These are phyloP conservation scores for Microcos paniculata DNA, from an alignment of 345 rosid species.

Conservation along the genomic window DNA sequence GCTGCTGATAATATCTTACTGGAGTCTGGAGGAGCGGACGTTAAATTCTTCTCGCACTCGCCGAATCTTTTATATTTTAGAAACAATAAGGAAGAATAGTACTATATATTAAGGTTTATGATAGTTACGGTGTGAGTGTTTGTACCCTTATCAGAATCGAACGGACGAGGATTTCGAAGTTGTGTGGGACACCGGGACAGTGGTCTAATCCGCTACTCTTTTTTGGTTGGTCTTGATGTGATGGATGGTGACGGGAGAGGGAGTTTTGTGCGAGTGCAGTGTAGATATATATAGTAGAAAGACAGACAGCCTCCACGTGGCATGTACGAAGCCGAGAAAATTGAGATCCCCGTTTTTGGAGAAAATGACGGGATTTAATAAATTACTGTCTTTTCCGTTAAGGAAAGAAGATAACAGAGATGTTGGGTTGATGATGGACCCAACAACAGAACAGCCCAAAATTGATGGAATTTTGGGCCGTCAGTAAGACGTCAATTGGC, in stretches of 20 bases:
- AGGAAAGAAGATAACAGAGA: not conserved
- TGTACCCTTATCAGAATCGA: not conserved
- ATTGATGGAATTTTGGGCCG: not conserved
- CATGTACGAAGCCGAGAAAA: not conserved
- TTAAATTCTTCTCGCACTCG: not conserved
- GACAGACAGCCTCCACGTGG: not conserved
- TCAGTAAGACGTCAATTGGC: not conserved
- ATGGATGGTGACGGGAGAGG: not conserved
- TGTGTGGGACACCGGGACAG: not conserved
- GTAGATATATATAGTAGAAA: too few species aligned
- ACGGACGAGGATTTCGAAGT: not conserved
- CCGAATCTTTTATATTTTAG: not conserved
- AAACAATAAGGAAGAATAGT: too few species aligned
- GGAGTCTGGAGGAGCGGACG: not conserved
- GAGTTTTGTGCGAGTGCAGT: not conserved
- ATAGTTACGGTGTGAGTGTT: not conserved
- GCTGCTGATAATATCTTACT: constrained; percentile 1
- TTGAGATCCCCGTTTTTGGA: not conserved
- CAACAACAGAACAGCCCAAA: not conserved
- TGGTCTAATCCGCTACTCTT: not conserved
- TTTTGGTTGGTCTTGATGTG: not conserved
- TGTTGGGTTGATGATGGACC: not conserved
- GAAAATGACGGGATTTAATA: not conserved
- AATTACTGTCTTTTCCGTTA: not conserved
- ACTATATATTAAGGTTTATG: not conserved